These are phyloP conservation scores for Vitis vinifera DNA, from an alignment of 164 flowering plant species.

Conservation along the genomic window ASM3070453v1 NC_081812.1:18543501-18544000, in stretches of 20 bases:
- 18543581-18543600: no score
- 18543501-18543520: no score
- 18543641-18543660: no score
- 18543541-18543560: no score
- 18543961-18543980: background rate
- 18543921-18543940: constrained; percentile 85
- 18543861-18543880: constrained; percentile 72
- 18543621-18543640: no score
- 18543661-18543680: no score
- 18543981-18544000: background rate
- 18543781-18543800: constrained; percentile 40
- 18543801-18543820: constrained; percentile 70
- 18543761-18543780: constrained; percentile 45
- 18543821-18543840: constrained; percentile 72
- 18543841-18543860: constrained; percentile 69
- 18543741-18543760: constrained; percentile 33
- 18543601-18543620: no score
- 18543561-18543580: no score
- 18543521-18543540: no score
- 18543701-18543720: no score
- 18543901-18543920: constrained; percentile 93
- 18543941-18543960: background rate
- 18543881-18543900: constrained; percentile 95
- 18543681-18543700: no score
- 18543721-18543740: background rate